Base-by-base conservation (phyloP, 208 protist species). In the Leishmania martiniquensis region DNA sequence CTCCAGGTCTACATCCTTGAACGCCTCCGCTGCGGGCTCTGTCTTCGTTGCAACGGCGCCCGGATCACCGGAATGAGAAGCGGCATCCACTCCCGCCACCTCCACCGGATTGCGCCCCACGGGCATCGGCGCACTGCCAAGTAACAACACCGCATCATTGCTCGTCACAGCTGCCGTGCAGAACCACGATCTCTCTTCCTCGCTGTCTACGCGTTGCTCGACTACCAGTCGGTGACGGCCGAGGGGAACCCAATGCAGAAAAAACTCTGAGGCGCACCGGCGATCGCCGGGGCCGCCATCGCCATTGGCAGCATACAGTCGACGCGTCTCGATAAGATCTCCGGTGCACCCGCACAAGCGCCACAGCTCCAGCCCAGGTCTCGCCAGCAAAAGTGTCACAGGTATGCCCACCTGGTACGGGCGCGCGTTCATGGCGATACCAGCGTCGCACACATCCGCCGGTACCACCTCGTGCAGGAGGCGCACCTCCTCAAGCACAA, bases 321-420 rank as follows among this genome's bases (percentile, higher is more conserved):
- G 74, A n/a, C 80, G 77, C 25, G 77, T 70, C n/a, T 86, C 80
- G 10, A 91, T 44, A 17, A 80, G 73, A 39, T 84, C 81, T 17
- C 86, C 90, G 20, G 81, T 82, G 76, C 88, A 91, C 49, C 79
- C 87, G 45, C 72, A 74, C 47, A 87, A 55, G 17, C 72, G 51
- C 82, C 84, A 87, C 67, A 92, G 69, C n/a, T 71, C 70, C 51
- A 91, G 81, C 15, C 85, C 82, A 20, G 88, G 88, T 0, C 86
- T 85, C n/a, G 75, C 82, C n/a, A 91, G 74, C 22, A 87, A 69
- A 25, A 92, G 51, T 20, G 72, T 77, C 72, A 81, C 80, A 34
- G 87, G 83, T 1, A 67, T 22, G 0, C 76, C 77, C 0, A 73
- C 69, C 34, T 63, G 54, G 70, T 84, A 84, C 1, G 86, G 83